phyloP scores from a whole-genome alignment of 148 eudicot genomes.

The Camellia japonica region DNA sequence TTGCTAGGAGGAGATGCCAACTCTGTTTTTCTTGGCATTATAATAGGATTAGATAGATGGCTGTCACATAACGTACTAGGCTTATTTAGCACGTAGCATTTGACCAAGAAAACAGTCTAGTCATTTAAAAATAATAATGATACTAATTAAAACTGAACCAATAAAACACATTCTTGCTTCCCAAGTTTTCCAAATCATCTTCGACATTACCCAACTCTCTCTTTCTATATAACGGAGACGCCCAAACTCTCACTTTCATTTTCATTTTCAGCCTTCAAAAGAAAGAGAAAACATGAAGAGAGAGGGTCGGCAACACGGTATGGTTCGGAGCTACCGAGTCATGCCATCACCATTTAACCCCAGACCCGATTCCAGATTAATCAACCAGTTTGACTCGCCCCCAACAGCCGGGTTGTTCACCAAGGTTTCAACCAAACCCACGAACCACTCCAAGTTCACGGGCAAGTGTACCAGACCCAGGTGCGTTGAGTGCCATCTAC shows the following conservation, averaged over 20 bases:
- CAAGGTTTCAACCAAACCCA: constrained; percentile 60
- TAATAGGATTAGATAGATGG: too few species aligned
- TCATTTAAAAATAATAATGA: too few species aligned
- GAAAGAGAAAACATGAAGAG: constrained; percentile 47
- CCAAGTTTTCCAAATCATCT: neutral
- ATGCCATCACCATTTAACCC: constrained; percentile 27
- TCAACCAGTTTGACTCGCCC: constrained; percentile 35
- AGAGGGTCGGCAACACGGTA: constrained; percentile 68
- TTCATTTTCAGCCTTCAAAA: constrained; percentile 11
- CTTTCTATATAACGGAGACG: neutral
- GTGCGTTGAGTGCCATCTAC: constrained; percentile 44
- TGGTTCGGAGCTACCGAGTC: constrained; percentile 50
- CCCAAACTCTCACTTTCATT: neutral
- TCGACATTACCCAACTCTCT: neutral
- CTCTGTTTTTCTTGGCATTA: too few species aligned
- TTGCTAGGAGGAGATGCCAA: too few species aligned
- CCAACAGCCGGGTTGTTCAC: constrained; percentile 66
- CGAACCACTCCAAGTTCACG: constrained; percentile 80
- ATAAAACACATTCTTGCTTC: too few species aligned
- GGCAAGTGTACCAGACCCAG: constrained; percentile 52
- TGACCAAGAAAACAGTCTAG: too few species aligned
- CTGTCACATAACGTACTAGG: too few species aligned
- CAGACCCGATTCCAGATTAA: constrained; percentile 9
- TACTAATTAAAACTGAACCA: too few species aligned
- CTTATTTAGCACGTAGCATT: too few species aligned